Conservation (phyloP, 306 rosid genomes). For the Cucumis hystrix region DNA sequence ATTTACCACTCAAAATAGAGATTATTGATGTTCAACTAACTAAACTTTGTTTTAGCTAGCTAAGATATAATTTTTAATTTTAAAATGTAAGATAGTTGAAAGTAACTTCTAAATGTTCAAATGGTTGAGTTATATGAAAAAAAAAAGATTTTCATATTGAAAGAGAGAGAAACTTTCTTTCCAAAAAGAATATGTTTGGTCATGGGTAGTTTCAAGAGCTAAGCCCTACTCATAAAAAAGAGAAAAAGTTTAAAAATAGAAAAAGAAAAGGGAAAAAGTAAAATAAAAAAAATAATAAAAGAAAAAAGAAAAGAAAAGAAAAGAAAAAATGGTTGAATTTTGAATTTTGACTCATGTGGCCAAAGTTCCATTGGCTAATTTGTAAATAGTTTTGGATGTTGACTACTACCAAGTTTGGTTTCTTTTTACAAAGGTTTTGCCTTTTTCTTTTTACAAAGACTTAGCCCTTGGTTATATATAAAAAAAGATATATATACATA, state of each 20-base stretch:
- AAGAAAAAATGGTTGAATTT: not conserved
- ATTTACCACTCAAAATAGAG: too few species aligned
- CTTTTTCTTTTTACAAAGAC: not conserved
- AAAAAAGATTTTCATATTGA: not conserved
- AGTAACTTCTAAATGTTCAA: too few species aligned
- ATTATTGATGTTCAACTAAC: not conserved
- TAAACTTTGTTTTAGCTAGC: not conserved
- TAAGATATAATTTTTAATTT: not conserved
- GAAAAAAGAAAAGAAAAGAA: not conserved
- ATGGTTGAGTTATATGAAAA: not conserved
- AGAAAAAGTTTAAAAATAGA: not conserved
- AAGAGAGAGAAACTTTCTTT: not conserved
- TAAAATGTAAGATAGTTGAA: not conserved
- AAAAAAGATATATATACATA: too few species aligned
- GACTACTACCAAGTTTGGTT: not conserved
- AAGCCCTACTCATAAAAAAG: not conserved
- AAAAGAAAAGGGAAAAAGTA: not conserved
- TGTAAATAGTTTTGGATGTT: not conserved
- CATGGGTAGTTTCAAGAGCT: not conserved
- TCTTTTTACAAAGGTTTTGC: not conserved
- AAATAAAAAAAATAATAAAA: not conserved
- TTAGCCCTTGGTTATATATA: not conserved
- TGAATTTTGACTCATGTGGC: not conserved
- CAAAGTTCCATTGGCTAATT: not conserved
- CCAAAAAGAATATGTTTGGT: not conserved